These are phyloP conservation scores for Osmanthus fragrans DNA, from an alignment of 257 asterid species.

Conservation along the genomic window DNA sequence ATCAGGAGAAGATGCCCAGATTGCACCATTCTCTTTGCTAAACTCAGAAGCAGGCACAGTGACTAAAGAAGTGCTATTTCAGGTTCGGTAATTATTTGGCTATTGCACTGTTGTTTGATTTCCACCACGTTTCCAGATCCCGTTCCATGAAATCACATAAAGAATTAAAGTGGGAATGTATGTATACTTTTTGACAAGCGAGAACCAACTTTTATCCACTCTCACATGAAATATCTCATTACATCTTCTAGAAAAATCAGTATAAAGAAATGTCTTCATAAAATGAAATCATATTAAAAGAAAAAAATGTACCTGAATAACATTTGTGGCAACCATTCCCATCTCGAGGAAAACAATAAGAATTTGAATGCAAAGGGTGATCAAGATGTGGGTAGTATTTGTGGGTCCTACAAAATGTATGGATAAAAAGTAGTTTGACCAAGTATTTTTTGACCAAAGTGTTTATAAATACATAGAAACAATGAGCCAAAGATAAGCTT, in stretches of 20 bases:
- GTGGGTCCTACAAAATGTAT: too few species aligned
- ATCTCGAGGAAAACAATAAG: conserved; percentile 39
- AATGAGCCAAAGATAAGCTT: too few species aligned
- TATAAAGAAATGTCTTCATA: background rate
- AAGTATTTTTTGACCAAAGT: too few species aligned
- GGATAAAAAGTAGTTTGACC: too few species aligned
- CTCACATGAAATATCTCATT: too few species aligned
- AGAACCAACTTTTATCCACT: background rate
- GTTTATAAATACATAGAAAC: too few species aligned
- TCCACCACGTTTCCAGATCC: conserved; percentile 56
- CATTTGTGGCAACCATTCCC: conserved; percentile 42
- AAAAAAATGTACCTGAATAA: background rate
- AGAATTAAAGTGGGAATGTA: background rate
- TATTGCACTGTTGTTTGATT: conserved; percentile 57
- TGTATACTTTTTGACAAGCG: background rate
- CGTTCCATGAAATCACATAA: conserved; percentile 24
- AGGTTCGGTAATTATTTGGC: conserved; percentile 52
- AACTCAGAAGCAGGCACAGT: conserved; percentile 62
- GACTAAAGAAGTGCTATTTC: conserved; percentile 67
- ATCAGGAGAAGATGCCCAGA: conserved; percentile 83
- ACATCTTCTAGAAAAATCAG: too few species aligned
- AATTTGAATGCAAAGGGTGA: conserved; percentile 39
- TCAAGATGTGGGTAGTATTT: too few species aligned
- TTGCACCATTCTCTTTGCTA: conserved; percentile 67
- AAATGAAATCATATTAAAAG: background rate